Evolutionary conservation across 495 filamentous ascomycete species (phyloP).

Genomic region (Penicillium daleae): DNA sequence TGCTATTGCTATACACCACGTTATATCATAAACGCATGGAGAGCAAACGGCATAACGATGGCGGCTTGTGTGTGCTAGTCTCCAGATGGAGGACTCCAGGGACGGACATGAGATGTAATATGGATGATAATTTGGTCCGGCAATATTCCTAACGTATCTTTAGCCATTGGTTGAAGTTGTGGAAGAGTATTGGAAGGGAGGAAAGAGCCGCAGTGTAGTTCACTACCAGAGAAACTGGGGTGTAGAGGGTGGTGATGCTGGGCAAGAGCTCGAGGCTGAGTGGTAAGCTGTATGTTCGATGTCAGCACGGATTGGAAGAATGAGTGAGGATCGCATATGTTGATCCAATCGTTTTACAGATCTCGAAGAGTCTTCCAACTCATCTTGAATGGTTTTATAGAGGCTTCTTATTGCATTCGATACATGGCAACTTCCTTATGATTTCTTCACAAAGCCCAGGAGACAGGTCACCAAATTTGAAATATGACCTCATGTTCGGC

Average conservation of each 20-base stretch:
- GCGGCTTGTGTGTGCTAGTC: background rate
- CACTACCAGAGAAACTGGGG: background rate
- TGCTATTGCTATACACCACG: background rate
- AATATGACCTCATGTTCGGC: too few relatives aligned
- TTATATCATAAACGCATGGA: background rate
- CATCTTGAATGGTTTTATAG: too few relatives aligned
- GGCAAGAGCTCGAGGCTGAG: background rate
- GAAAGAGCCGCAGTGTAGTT: background rate
- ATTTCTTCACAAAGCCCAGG: too few relatives aligned
- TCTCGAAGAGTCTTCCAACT: too few relatives aligned
- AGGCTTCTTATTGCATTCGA: too few relatives aligned
- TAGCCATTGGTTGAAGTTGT: background rate
- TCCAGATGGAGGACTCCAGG: background rate
- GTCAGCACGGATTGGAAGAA: background rate
- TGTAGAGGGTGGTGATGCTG: background rate
- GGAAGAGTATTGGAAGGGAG: background rate
- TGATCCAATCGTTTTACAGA: too few relatives aligned
- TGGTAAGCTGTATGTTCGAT: background rate
- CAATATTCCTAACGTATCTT: too few relatives aligned
- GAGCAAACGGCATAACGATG: background rate
- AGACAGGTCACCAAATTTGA: too few relatives aligned
- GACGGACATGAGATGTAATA: background rate
- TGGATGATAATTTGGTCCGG: background rate
- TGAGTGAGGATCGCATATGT: too few relatives aligned
- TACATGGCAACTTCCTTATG: too few relatives aligned